phyloP scores from a whole-genome alignment of 179 eudicot species.

The Dionaea muscipula region DNA sequence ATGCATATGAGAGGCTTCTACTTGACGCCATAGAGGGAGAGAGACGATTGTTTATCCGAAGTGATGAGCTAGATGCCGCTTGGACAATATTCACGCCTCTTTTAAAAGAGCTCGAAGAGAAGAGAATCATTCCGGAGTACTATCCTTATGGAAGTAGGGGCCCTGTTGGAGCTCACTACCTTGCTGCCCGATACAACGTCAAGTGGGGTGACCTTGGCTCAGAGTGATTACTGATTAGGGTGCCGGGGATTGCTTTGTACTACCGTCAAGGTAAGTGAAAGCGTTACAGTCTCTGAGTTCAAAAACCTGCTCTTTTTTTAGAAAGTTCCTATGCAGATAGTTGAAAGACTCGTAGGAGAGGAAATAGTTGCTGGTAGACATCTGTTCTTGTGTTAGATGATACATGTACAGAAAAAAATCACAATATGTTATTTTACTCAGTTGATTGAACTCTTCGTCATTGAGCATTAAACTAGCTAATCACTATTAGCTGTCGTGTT shows the following conservation, averaged over 20 bases:
- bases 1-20: constrained; percentile 90
- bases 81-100: constrained; percentile 89
- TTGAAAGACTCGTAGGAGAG: too few species aligned
- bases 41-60: constrained; percentile 76
- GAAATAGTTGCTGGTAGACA: too few species aligned
- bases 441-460: too few species aligned
- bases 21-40: constrained; percentile 96
- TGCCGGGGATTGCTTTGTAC: neutral
- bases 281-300: too few species aligned
- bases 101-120: constrained; percentile 66
- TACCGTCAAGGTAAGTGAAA: too few species aligned
- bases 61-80: constrained; percentile 92
- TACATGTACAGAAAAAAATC: too few species aligned
- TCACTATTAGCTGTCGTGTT: too few species aligned
- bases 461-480: too few species aligned
- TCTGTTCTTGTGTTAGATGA: too few species aligned
- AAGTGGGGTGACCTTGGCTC: constrained; percentile 69
- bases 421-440: too few species aligned
- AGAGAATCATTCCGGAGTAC: constrained; percentile 62
- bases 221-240: constrained; percentile 18
- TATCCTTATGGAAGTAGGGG: constrained; percentile 95
- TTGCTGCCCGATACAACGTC: constrained; percentile 74
- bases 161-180: constrained; percentile 92
- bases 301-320: too few species aligned
- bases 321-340: too few species aligned